Evolutionary conservation across 148 eudicot genomes (phyloP), one percentile per base, ranked within the genome.

Genomic region (Vaccinium corymbosum): DNA sequence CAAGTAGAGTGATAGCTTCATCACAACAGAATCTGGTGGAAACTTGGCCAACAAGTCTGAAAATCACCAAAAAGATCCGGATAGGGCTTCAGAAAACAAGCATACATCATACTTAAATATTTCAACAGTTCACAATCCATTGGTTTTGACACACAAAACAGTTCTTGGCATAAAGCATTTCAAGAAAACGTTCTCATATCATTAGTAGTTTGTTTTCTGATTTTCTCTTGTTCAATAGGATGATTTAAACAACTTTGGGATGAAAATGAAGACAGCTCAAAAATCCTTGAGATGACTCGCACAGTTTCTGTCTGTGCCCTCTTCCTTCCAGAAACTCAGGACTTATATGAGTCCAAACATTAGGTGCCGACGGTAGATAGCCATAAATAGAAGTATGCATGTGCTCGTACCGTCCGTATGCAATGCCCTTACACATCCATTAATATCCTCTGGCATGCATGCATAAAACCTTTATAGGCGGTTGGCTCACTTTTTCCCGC

Each of bases 41-140:
- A 93, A 97, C 89, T 93, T 94, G 42, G 93, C 93, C 79, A 97
- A 90, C 86, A 93, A 90, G 88, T 93, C 99, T 97, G 90, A 32
- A 83, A 81, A 79, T 72, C n/a, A 83, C 35, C 14, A 35, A 59
- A 59, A 59, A 20, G 38, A 27, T 68, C 17, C 19, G 10, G 66
- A 79, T 51, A 81, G 76, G 57, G 38, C 77, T 12, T 84, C 82
- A 66, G 55, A 4, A 56, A 46, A 15, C 38, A 57, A 13, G 77
- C 46, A 56, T 35, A 53, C 52, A 32, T 48, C 5, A 76, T 20
- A 1, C 22, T 35, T 66, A 22, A 55, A 79, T 15, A 61, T 3
- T 56, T 7, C 66, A 17, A 15, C 20, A 79, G 17, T 79, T 32
- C 9, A 57, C 81, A 79, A 20, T 57, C 66, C 42, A 79, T 35